These are phyloP conservation scores for Graphilbum fragrans DNA, from an alignment of 2,329 filamentous ascomycete genomes.

Conservation along the genomic window DNA sequence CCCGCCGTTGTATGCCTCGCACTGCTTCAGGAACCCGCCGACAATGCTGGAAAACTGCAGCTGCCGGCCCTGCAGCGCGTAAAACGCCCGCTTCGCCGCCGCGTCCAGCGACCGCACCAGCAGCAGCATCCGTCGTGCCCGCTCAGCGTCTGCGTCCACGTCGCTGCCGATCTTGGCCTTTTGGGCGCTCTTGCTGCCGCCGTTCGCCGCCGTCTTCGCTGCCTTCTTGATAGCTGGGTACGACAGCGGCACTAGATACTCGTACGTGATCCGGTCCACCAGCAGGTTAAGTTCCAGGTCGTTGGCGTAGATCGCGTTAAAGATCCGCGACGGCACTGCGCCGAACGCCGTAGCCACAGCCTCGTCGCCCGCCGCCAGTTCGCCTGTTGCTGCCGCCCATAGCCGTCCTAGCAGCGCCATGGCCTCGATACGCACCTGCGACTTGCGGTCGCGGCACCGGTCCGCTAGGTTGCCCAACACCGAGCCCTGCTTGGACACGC, in stretches of 20 bases:
- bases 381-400: constrained; percentile 87
- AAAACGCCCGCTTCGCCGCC: constrained; percentile 76
- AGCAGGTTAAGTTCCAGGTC: constrained; percentile 75
- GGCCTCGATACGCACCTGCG: constrained; percentile 69
- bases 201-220: constrained; percentile 44
- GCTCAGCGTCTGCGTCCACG: constrained; percentile 61
- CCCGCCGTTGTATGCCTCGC: constrained; percentile 82
- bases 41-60: constrained; percentile 62
- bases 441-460: constrained; percentile 76
- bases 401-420: constrained; percentile 76
- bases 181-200: constrained; percentile 1
- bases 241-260: constrained; percentile 77
- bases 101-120: constrained; percentile 68
- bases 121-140: constrained; percentile 73
- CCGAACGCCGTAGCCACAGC: constrained; percentile 62
- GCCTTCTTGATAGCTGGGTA: constrained; percentile 60
- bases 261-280: constrained; percentile 74
- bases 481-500: constrained; percentile 63
- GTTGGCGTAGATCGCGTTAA: constrained; percentile 84
- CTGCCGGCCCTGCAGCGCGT: constrained; percentile 71
- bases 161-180: constrained; percentile 12
- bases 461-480: constrained; percentile 75
- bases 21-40: constrained; percentile 66
- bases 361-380: constrained; percentile 75
- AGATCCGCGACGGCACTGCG: constrained; percentile 71